Evolutionary conservation across 805 yeast genomes (phyloP).

Genomic region (Saccharomycopsis oosterbeekiorum): DNA sequence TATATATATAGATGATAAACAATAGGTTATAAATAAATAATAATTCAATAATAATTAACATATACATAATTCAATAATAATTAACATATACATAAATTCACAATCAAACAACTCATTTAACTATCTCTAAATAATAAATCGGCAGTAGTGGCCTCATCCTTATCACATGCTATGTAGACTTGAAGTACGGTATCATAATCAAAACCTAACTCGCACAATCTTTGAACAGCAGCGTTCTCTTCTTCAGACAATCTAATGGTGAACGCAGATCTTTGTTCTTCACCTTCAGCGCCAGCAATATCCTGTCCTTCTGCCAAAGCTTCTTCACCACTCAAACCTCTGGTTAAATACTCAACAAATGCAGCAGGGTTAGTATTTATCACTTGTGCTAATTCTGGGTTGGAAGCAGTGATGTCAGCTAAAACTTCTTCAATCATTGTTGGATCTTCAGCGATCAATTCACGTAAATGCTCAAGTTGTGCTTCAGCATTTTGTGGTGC

Average conservation of each 20-base stretch:
- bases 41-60: background rate
- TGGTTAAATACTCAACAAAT: slow-evolving; percentile 63
- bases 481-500: slow-evolving; percentile 28
- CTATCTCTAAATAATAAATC: slow-evolving; percentile 63
- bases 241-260: slow-evolving; percentile 61
- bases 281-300: slow-evolving; percentile 26
- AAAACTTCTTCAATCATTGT: slow-evolving; percentile 77
- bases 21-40: background rate
- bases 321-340: slow-evolving; percentile 30
- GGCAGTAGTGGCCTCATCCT: slow-evolving; percentile 94
- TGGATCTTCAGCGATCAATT: slow-evolving; percentile 75
- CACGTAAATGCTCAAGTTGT: slow-evolving; percentile 49
- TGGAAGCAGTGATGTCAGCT: slow-evolving; percentile 68
- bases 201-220: slow-evolving; percentile 89
- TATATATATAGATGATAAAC: background rate
- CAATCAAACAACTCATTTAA: background rate
- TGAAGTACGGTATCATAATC: slow-evolving; percentile 81
- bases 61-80: background rate
- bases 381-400: slow-evolving; percentile 76
- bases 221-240: slow-evolving; percentile 80
- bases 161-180: slow-evolving; percentile 96
- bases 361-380: slow-evolving; percentile 86
- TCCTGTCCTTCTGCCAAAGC: slow-evolving; percentile 28
- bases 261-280: slow-evolving; percentile 28
- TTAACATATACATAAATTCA: background rate